Evolutionary conservation across 305 asterid genomes (phyloP).

Genomic region (Fraxinus albicans): DNA sequence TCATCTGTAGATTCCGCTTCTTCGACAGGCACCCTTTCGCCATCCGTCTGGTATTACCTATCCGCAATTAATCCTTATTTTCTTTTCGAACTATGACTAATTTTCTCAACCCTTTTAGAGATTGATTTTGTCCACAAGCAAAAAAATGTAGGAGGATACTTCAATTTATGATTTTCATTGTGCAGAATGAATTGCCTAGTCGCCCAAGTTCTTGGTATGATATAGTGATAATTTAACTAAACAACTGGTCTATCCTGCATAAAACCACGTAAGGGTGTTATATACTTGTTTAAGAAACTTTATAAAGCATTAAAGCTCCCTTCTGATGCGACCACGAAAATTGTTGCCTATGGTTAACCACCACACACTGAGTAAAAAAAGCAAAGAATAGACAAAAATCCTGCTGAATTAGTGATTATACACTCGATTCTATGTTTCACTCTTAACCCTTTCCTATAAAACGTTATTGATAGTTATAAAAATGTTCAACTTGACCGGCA

Average conservation of each 20-base stretch:
- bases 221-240: neutral
- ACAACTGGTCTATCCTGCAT: neutral
- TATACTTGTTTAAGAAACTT: neutral
- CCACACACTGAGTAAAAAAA: neutral
- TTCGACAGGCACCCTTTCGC: neutral
- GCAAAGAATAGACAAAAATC: neutral
- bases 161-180: neutral
- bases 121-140: neutral
- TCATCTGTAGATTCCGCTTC: neutral
- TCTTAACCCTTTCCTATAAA: neutral
- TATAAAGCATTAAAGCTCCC: neutral
- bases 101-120: neutral
- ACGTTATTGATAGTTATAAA: neutral
- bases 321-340: no score
- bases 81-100: neutral
- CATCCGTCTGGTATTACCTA: neutral
- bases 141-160: neutral
- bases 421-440: neutral
- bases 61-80: neutral
- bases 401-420: neutral
- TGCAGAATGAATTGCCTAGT: neutral
- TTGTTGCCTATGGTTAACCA: neutral
- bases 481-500: neutral
- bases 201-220: neutral
- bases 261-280: neutral